Evolutionary conservation across 2,329 filamentous ascomycete species (phyloP), one percentile per base, ranked within the genome.

Genomic region (Sodiomyces alkalinus): DNA sequence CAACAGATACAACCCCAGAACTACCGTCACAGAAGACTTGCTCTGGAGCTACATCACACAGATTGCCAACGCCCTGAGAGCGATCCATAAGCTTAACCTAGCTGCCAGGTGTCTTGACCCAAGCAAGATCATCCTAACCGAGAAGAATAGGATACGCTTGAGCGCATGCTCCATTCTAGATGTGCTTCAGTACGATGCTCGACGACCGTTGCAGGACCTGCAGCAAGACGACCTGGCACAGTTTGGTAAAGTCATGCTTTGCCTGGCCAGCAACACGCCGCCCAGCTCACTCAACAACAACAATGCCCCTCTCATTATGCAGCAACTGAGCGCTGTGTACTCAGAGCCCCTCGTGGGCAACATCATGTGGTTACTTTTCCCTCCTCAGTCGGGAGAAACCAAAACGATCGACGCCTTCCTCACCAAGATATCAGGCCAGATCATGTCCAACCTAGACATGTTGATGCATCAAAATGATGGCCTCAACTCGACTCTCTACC

Each of bases 31-130:
- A 3, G 87, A 96, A 50, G 70, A 74, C 31, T 64, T 82, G 2
- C 55, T 98, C 2, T 98, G 90, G 90, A 73, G 74, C 24, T 98
- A 96, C 48, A 73, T 94, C 34, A 79, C 86, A 5, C 90, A 98
- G 50, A 77, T 98, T 35, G 76, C 83, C 21, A 90, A 80, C 38
- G 90, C 82, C 1, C 59, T 98, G 19, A 87, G 82, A 46, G 69
- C 80, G 1, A 87, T 98, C 21, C 90, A 98, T 47, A 64, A 67
- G 9, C 70, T 68, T 31, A 80, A 80, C 13, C 62, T 96, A 22
- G 87, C 90, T 14, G 87, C 86, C 20, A 71, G 86, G 27, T 78
- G 87, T 29, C 73, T 98, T 25, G 82, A 90, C 33, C 66, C 81
- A 9, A 87, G 73, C 53, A 96, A 96, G 50, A 76, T 98, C 32